A percentile compares a stretch with the other conserved stretches of the same genome.
Evolutionary conservation across 371 early-diverging fungal genomes (phyloP).

Genomic region (Apophysomyces elegans): DNA sequence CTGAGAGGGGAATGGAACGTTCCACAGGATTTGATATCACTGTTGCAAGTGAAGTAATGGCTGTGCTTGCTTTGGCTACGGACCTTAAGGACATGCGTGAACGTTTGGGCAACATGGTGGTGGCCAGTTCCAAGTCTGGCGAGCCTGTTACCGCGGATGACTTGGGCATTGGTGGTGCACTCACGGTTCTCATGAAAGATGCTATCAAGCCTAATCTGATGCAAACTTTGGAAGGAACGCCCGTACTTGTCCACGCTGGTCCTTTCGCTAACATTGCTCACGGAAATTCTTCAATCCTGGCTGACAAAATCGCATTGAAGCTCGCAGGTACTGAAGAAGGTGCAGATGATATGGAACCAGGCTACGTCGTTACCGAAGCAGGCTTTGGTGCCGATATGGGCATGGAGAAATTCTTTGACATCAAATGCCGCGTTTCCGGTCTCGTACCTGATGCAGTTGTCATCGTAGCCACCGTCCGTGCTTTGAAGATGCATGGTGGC

Average conservation of each 20-base stretch:
- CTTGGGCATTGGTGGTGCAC: constrained; percentile 92
- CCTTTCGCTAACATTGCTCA: constrained; percentile 99
- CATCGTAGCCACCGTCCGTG: constrained; percentile 93
- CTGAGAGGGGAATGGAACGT: constrained; percentile 87
- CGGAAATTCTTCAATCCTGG: constrained; percentile 93
- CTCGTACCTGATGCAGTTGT: constrained; percentile 92
- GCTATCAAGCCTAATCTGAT: constrained; percentile 97
- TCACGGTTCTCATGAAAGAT: constrained; percentile 97
- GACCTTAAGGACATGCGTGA: constrained; percentile 90
- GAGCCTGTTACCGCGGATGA: constrained; percentile 94
- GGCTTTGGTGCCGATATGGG: constrained; percentile 99
- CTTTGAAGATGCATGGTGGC: constrained; percentile 97
- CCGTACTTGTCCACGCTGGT: constrained; percentile 98
- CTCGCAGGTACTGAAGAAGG: constrained; percentile 77
- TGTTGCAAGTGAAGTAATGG: constrained; percentile 98
- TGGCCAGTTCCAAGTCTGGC: constrained; percentile 83
- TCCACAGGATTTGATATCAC: constrained; percentile 95
- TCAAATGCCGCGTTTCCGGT: constrained; percentile 93
- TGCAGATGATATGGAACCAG: constrained; percentile 61
- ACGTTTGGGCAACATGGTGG: constrained; percentile 92
- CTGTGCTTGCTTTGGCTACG: constrained; percentile 91
- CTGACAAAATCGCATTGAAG: constrained; percentile 94
- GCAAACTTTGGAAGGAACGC: constrained; percentile 98
- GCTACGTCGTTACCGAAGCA: constrained; percentile 96
- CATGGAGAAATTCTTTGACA: constrained; percentile 98